Evolutionary conservation across 225 moss, liverwort and hornwort species (phyloP).

Genomic region (Polytrichum formosum): DNA sequence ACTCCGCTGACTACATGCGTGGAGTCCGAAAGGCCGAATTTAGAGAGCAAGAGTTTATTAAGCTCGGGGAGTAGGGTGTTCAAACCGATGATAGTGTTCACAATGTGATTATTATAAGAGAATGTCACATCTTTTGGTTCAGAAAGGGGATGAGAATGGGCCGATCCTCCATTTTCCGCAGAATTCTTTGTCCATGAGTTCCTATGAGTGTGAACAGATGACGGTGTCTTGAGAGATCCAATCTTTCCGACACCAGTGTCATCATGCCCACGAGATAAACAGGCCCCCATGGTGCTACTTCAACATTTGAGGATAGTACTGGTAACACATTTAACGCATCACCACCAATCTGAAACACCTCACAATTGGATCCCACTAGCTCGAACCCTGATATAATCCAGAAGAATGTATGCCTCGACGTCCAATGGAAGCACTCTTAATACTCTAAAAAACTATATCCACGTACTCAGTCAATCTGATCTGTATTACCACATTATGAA

Average conservation of each 20-base stretch:
- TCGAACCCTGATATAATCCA: too few relatives aligned
- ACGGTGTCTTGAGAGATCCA: neutral
- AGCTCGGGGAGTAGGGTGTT: constrained; percentile 19
- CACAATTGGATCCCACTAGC: too few relatives aligned
- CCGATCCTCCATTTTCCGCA: constrained; percentile 8
- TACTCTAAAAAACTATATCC: too few relatives aligned
- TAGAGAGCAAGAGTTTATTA: constrained; percentile 23
- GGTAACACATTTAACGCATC: too few relatives aligned
- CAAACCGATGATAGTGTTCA: constrained; percentile 21
- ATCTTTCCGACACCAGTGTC: constrained; percentile 1
- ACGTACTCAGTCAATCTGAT: too few relatives aligned
- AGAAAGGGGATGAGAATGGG: constrained; percentile 10
- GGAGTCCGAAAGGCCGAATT: constrained; percentile 23
- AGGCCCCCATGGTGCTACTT: constrained; percentile 34
- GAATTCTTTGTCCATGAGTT: neutral
- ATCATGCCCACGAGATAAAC: constrained; percentile 25
- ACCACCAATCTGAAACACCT: too few relatives aligned
- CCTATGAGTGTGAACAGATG: neutral
- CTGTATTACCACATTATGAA: too few relatives aligned
- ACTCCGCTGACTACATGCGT: constrained; percentile 25
- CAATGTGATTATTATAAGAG: constrained; percentile 18
- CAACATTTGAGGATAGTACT: neutral
- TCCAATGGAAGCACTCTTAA: too few relatives aligned
- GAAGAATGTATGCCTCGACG: too few relatives aligned
- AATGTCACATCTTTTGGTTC: constrained; percentile 29